Conservation (phyloP, 139 green algal genomes). For the Mesotaenium endlicherianum region DNA sequence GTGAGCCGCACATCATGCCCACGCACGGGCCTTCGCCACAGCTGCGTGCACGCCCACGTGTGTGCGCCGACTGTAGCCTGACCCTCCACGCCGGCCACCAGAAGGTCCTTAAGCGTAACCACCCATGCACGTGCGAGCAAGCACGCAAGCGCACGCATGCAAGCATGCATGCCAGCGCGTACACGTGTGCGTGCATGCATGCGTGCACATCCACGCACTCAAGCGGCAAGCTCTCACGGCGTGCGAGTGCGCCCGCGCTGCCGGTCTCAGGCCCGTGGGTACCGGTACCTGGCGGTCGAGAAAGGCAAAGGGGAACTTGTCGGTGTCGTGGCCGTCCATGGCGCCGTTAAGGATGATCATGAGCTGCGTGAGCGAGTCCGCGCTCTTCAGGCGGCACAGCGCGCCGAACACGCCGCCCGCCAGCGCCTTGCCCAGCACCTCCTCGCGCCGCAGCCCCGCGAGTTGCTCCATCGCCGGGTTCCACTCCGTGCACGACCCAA, state of each 20-base stretch:
- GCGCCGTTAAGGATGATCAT: conserved; percentile 40
- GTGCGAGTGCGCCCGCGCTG: no score
- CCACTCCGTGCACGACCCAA: conserved; percentile 20
- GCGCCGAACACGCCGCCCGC: conserved; percentile 36
- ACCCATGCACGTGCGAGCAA: no score
- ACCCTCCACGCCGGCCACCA: no score
- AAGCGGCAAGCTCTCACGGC: no score
- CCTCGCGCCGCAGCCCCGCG: not conserved
- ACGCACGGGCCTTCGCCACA: no score
- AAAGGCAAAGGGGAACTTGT: conserved; percentile 29
- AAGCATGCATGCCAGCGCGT: not conserved
- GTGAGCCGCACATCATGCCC: no score
- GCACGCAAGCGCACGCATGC: not conserved
- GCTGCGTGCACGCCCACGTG: no score
- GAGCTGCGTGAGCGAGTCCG: conserved; percentile 27
- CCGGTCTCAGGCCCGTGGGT: no score
- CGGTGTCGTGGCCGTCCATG: conserved; percentile 12
- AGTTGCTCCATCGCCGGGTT: conserved; percentile 35
- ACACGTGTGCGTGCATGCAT: not conserved
- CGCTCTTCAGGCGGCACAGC: not conserved
- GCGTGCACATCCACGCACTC: not conserved
- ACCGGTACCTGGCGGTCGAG: not conserved
- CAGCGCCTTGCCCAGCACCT: conserved; percentile 30
- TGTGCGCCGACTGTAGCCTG: no score
- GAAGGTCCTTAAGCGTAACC: no score